Evolutionary conservation across 352 stramenopile species (phyloP), one percentile per base, ranked within the genome.

Genomic region (Pythium apleroticum): DNA sequence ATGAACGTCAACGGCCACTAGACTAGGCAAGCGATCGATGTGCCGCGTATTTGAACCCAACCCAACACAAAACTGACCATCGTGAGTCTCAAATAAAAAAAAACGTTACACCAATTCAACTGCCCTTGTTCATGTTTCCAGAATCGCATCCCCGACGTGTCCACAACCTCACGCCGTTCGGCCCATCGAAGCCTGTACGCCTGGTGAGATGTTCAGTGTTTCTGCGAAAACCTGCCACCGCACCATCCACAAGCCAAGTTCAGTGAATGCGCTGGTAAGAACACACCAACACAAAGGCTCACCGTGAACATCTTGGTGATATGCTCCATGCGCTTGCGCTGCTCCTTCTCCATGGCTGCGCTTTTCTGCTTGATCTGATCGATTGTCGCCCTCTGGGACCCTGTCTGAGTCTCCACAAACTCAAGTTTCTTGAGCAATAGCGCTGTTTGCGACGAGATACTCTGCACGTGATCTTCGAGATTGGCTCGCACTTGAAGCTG

Each of bases 251-350:
- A 33, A 33, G 12, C 2, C 39, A 46, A 46, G 24, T 35, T 54
- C 11, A 20, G 15, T 22, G 48, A 5, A 54, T n/a, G 24, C 14
- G 33, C 1, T 17, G 48, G 27, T 30, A n/a, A 62, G 35, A n/a
- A 62, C 11, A 9, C 20, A 55, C 22, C 30, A 49, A 67, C 39
- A 64, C 63, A 24, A 35, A 1, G 0, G 73, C 71, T 35, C 57
- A 90, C 84, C 74, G 79, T 75, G 59, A 91, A 90, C 78, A 89
- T 91, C 22, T 85, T 88, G 63, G 72, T 81, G 55, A 91, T 78
- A 57, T 84, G 91, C 54, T 91, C 83, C 83, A 91, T 91, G 6
- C 85, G 72, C 49, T 76, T 73, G 2, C 80, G 71, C 56, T 93
- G 81, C 49, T 91, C 81, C 43, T 77, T 88, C 67, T 93, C 84